Conservation (phyloP, 495 filamentous ascomycete genomes). For the Annulohypoxylon moriforme region DNA sequence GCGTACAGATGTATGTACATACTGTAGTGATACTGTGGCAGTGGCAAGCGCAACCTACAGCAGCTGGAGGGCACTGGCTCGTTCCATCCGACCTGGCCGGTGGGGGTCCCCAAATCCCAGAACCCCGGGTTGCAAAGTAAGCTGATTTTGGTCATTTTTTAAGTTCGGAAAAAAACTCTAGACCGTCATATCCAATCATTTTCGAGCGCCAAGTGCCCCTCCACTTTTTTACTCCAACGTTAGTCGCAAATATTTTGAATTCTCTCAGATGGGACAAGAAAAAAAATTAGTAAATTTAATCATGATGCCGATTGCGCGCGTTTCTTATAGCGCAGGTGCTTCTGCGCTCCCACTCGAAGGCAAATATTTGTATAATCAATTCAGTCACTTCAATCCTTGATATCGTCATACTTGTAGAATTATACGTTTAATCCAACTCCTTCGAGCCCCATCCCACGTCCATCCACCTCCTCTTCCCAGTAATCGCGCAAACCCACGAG, state of each 20-base stretch:
- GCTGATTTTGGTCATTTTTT: background rate
- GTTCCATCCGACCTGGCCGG: background rate
- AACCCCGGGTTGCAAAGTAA: slow-evolving; percentile 17
- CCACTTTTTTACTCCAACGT: slow-evolving; percentile 41
- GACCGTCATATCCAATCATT: slow-evolving; percentile 31
- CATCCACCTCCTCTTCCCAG: background rate
- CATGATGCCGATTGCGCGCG: slow-evolving; percentile 33
- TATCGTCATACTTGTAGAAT: background rate
- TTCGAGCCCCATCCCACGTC: background rate
- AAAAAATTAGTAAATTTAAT: slow-evolving; percentile 36
- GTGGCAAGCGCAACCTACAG: background rate
- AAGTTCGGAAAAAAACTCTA: slow-evolving; percentile 32
- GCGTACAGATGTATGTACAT: too few relatives aligned
- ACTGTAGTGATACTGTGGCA: background rate
- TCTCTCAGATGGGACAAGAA: slow-evolving; percentile 23
- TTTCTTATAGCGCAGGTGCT: slow-evolving; percentile 24
- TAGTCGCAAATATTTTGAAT: slow-evolving; percentile 35
- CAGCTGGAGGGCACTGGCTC: background rate
- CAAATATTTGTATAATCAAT: slow-evolving; percentile 4
- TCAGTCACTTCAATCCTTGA: background rate
- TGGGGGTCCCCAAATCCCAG: slow-evolving; percentile 22
- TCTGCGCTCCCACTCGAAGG: slow-evolving; percentile 24
- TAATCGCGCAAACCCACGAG: slow-evolving; percentile 37
- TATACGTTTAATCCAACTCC: slow-evolving; percentile 2
- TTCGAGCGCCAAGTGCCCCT: background rate